Evolutionary conservation across 768 basidiomycete genomes (phyloP).

Genomic region (Termitomyces sp.): DNA sequence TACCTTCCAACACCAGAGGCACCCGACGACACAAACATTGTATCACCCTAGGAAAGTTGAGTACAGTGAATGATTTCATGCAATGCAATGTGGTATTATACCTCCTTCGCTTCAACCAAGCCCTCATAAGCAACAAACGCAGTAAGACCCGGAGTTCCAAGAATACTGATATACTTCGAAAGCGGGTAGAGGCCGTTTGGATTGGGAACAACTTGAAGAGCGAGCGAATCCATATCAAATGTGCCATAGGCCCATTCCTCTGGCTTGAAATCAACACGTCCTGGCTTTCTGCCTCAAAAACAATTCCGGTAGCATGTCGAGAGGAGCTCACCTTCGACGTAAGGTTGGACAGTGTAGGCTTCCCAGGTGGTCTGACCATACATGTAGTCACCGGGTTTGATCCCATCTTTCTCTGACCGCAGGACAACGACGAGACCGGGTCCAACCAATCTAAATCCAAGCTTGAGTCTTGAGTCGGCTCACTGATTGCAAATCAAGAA

Average conservation of each 20-base stretch:
- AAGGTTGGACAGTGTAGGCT: slow-evolving; percentile 15
- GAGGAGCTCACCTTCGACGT: slow-evolving; percentile 7
- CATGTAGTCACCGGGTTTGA: slow-evolving; percentile 31
- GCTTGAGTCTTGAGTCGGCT: too few relatives aligned
- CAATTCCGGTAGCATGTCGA: too few relatives aligned
- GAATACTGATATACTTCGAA: slow-evolving; percentile 9
- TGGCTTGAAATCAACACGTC: slow-evolving; percentile 10
- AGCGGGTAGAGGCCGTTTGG: slow-evolving; percentile 4
- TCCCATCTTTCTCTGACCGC: slow-evolving; percentile 28
- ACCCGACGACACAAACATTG: slow-evolving; percentile 27
- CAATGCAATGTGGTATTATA: slow-evolving; percentile 7
- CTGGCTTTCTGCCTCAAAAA: slow-evolving; percentile 5
- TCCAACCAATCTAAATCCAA: slow-evolving; percentile 20
- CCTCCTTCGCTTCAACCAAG: slow-evolving; percentile 29
- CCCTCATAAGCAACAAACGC: slow-evolving; percentile 31
- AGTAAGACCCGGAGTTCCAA: slow-evolving; percentile 25
- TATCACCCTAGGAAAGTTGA: slow-evolving; percentile 20
- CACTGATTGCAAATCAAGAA: too few relatives aligned
- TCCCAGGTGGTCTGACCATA: slow-evolving; percentile 27
- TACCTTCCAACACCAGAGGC: slow-evolving; percentile 32
- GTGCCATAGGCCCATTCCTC: slow-evolving; percentile 16
- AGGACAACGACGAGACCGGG: slow-evolving; percentile 36
- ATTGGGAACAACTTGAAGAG: slow-evolving; percentile 14
- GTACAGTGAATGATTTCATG: too few relatives aligned
- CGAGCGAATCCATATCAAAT: slow-evolving; percentile 19